These are phyloP conservation scores for Macrolepiota fuliginosa DNA, from an alignment of 768 basidiomycete genomes.

Conservation along the genomic window DNA sequence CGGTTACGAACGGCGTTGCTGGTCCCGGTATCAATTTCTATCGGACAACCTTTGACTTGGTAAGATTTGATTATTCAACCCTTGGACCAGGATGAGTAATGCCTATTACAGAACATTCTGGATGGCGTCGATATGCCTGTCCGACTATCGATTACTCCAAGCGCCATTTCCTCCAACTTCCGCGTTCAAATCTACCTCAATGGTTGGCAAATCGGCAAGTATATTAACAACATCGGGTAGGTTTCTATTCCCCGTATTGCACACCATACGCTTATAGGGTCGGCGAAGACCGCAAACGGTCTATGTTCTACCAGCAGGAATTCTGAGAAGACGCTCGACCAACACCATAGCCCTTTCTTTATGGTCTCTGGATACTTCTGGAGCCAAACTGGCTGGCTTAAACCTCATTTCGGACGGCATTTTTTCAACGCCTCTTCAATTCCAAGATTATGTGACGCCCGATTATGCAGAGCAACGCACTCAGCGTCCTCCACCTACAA, in stretches of 20 bases:
- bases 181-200: conserved; percentile 49
- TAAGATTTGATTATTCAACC: conserved; percentile 14
- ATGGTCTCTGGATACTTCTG: conserved; percentile 44
- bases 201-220: conserved; percentile 54
- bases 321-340: conserved; percentile 36
- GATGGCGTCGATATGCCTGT: conserved; percentile 42
- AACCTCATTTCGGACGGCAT: conserved; percentile 42
- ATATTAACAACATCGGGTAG: conserved; percentile 49
- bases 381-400: conserved; percentile 41
- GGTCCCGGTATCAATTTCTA: conserved; percentile 77
- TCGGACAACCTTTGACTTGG: conserved; percentile 59
- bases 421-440: conserved; percentile 36
- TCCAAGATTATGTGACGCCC: conserved; percentile 39
- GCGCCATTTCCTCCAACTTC: conserved; percentile 42
- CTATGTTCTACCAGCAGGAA: conserved; percentile 48
- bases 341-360: conserved; percentile 48
- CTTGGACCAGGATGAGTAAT: background rate
- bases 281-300: conserved; percentile 40
- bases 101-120: conserved; percentile 30
- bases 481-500: conserved; percentile 26
- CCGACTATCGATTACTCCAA: conserved; percentile 43
- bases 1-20: conserved; percentile 52
- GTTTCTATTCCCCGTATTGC: conserved; percentile 1
- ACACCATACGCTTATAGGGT: background rate
- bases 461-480: conserved; percentile 36